Conservation (phyloP, 2,329 filamentous ascomycete species). For the Paramyrothecium roridum region DNA sequence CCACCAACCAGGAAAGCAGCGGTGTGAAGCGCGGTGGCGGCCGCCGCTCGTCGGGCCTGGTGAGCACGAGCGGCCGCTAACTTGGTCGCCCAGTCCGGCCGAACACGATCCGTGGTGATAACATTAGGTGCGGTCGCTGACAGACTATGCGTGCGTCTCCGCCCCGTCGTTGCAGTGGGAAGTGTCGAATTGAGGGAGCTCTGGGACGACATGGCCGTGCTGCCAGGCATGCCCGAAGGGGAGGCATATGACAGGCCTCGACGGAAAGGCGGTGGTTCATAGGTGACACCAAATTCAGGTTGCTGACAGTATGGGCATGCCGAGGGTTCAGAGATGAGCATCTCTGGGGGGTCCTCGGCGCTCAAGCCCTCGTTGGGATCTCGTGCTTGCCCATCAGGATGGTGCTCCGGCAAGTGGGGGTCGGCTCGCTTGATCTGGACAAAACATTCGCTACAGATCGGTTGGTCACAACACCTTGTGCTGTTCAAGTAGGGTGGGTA, state of each 20-base stretch:
- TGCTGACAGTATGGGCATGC: slow-evolving; percentile 94
- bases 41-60: slow-evolving; percentile 80
- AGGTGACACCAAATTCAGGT: slow-evolving; percentile 94
- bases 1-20: slow-evolving; percentile 88
- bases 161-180: slow-evolving; percentile 35
- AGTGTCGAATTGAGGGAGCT: slow-evolving; percentile 68
- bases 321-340: slow-evolving; percentile 86
- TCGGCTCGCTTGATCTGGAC: slow-evolving; percentile 97
- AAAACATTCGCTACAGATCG: slow-evolving; percentile 97
- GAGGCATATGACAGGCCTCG: slow-evolving; percentile 72
- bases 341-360: slow-evolving; percentile 52
- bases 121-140: slow-evolving; percentile 83
- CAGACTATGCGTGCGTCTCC: slow-evolving; percentile 56
- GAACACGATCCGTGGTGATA: slow-evolving; percentile 86
- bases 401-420: slow-evolving; percentile 82
- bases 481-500: slow-evolving; percentile 94
- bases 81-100: slow-evolving; percentile 93
- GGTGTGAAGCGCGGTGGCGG: slow-evolving; percentile 90
- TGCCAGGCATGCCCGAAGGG: slow-evolving; percentile 31
- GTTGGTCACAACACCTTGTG: slow-evolving; percentile 91
- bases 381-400: slow-evolving; percentile 41
- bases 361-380: slow-evolving; percentile 32
- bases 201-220: slow-evolving; percentile 80
- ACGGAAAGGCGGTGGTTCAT: slow-evolving; percentile 83
- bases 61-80: slow-evolving; percentile 81